These are phyloP conservation scores for Lentinula detonsa DNA, from an alignment of 768 basidiomycete genomes.

Conservation along the genomic window DNA sequence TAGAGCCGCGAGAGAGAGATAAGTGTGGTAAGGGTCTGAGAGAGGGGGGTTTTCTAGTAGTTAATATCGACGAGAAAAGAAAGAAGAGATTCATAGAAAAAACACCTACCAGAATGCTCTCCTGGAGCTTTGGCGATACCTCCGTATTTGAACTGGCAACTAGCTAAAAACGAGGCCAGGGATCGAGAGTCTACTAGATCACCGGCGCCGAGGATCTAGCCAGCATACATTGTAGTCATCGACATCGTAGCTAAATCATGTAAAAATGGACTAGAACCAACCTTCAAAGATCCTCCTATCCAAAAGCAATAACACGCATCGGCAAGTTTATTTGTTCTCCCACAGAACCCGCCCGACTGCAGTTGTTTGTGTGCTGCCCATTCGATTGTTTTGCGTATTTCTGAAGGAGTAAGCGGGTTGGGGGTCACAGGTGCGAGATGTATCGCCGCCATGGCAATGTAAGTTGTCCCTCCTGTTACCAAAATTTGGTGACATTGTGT, in stretches of 20 bases:
- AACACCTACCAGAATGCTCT: slow-evolving; percentile 63
- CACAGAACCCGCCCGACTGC: slow-evolving; percentile 73
- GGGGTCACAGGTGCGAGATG: slow-evolving; percentile 36
- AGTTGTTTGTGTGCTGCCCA: slow-evolving; percentile 80
- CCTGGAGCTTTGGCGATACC: slow-evolving; percentile 84
- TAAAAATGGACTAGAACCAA: slow-evolving; percentile 24
- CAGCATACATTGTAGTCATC: background rate
- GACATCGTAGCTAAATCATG: background rate
- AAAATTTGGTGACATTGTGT: background rate
- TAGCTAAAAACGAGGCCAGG: slow-evolving; percentile 58
- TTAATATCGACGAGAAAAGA: background rate
- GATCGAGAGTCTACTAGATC: slow-evolving; percentile 50
- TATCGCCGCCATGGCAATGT: slow-evolving; percentile 80
- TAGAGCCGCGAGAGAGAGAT: slow-evolving; percentile 79
- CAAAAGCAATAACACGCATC: slow-evolving; percentile 98
- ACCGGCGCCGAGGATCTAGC: slow-evolving; percentile 62
- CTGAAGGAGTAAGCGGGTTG: slow-evolving; percentile 25
- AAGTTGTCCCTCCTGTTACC: slow-evolving; percentile 81
- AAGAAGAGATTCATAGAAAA: background rate
- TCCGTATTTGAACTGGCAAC: slow-evolving; percentile 84
- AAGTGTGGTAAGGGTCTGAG: slow-evolving; percentile 92
- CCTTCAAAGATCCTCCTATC: slow-evolving; percentile 78
- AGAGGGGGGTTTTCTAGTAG: background rate
- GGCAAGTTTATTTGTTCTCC: slow-evolving; percentile 79
- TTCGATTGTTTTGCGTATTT: slow-evolving; percentile 51